Evolutionary conservation across 768 basidiomycete genomes (phyloP).

Genomic region (Lentinula edodes): DNA sequence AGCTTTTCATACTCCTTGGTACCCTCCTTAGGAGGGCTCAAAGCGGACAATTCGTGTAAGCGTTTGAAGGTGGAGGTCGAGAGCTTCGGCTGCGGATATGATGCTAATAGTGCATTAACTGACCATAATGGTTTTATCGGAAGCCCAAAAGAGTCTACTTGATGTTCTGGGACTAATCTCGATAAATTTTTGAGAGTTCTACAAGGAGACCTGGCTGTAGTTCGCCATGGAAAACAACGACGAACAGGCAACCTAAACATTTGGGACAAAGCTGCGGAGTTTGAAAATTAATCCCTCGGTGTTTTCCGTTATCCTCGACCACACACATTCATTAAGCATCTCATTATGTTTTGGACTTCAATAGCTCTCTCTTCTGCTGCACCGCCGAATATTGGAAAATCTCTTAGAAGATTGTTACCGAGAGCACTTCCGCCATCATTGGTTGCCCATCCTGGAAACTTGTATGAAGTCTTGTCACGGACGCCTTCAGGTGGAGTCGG

Average conservation of each 20-base stretch:
- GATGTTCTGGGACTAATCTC: conserved; percentile 8
- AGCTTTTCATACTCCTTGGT: conserved; percentile 46
- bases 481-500: conserved; percentile 66
- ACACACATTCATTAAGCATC: neutral
- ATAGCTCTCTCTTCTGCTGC: conserved; percentile 16
- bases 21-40: conserved; percentile 57
- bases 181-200: conserved; percentile 6
- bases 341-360: conserved; percentile 31
- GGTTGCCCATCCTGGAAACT: conserved; percentile 48
- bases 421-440: conserved; percentile 55
- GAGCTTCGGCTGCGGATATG: conserved; percentile 66
- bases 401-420: conserved; percentile 56
- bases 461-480: conserved; percentile 70
- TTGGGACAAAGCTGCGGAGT: conserved; percentile 16
- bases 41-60: conserved; percentile 69
- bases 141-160: conserved; percentile 56
- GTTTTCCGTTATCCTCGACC: conserved; percentile 8
- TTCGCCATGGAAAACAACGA: conserved; percentile 5
- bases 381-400: conserved; percentile 22
- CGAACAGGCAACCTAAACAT: conserved; percentile 17
- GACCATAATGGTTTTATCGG: conserved; percentile 75
- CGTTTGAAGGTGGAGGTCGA: conserved; percentile 51
- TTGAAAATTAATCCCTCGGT: conserved; percentile 17
- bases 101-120: conserved; percentile 67
- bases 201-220: conserved; percentile 3